phyloP scores from a whole-genome alignment of 2,329 filamentous ascomycete genomes.

The Onygenales sp. region DNA sequence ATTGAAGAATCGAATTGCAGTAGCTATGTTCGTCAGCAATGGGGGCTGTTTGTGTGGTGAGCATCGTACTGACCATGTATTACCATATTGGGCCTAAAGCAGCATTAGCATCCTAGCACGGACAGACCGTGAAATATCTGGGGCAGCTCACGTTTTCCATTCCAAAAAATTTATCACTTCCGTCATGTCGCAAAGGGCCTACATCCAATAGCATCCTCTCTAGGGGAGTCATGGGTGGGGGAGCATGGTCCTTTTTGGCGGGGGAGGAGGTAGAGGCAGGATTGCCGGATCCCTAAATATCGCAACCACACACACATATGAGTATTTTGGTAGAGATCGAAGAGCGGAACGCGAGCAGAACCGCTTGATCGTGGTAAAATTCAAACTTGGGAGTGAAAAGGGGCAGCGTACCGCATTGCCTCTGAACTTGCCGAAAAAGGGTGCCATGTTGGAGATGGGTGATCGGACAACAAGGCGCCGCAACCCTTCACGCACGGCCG shows the following conservation, averaged over 20 bases:
- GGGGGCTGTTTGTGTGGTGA: slow-evolving; percentile 3
- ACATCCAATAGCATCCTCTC: slow-evolving; percentile 73
- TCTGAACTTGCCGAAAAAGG: slow-evolving; percentile 31
- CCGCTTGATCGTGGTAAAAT: neutral
- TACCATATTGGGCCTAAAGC: slow-evolving; percentile 64
- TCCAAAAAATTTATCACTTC: slow-evolving; percentile 96
- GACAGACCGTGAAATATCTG: neutral
- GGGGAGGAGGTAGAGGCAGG: slow-evolving; percentile 38
- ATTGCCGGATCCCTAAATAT: slow-evolving; percentile 36
- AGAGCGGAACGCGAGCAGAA: no score
- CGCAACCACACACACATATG: slow-evolving; percentile 11
- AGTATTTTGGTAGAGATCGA: neutral
- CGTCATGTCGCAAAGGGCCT: slow-evolving; percentile 72
- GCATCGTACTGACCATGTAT: slow-evolving; percentile 66
- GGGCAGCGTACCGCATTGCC: slow-evolving; percentile 26
- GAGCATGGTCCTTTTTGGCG: slow-evolving; percentile 51
- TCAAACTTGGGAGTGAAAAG: slow-evolving; percentile 4
- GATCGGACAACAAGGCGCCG: slow-evolving; percentile 13
- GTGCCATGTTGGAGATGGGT: slow-evolving; percentile 25
- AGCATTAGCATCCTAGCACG: slow-evolving; percentile 12
- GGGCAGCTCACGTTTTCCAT: slow-evolving; percentile 77
- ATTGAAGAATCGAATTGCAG: slow-evolving; percentile 96
- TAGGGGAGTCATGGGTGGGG: slow-evolving; percentile 47
- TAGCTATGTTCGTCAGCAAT: slow-evolving; percentile 51
- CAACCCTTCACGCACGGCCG: slow-evolving; percentile 4